phyloP scores from a whole-genome alignment of 805 yeast species.

The baker's yeast (Saccharomyces cerevisiae) region DNA sequence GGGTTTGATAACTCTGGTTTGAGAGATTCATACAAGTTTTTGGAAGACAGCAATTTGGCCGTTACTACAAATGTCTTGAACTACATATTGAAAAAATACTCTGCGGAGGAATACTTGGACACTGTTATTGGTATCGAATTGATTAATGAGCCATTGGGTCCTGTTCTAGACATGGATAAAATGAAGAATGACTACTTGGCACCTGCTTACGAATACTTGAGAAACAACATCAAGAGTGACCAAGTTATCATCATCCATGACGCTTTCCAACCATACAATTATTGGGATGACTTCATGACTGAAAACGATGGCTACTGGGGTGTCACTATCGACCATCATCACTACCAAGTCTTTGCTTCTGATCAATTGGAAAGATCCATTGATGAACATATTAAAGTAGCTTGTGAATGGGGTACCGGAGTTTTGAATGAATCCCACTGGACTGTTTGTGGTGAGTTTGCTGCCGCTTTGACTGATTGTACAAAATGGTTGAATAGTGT shows the following conservation, averaged over 20 bases:
- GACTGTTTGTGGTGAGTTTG: conserved; percentile 81
- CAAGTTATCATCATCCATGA: conserved; percentile 71
- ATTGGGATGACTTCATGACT: conserved; percentile 54
- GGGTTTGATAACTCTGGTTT: conserved; percentile 93
- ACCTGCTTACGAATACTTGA: conserved; percentile 56
- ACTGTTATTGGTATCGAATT: conserved; percentile 78
- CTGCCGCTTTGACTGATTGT: conserved; percentile 90
- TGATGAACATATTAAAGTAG: conserved; percentile 51
- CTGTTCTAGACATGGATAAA: conserved; percentile 48
- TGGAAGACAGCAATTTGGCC: conserved; percentile 40
- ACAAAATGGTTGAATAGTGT: conserved; percentile 85
- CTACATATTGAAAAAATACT: conserved; percentile 55
- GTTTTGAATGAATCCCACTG: conserved; percentile 52
- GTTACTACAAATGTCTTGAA: conserved; percentile 50
- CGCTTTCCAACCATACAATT: conserved; percentile 56
- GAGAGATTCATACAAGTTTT: conserved; percentile 54
- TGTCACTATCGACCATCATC: conserved; percentile 80
- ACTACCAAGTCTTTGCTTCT: conserved; percentile 73
- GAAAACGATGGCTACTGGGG: conserved; percentile 43
- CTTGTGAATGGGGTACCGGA: conserved; percentile 44
- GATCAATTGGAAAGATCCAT: conserved; percentile 51
- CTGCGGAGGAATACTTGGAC: conserved; percentile 50
- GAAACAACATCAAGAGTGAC: conserved; percentile 41
- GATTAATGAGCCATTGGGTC: conserved; percentile 84
- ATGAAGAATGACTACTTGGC: conserved; percentile 48